phyloP scores from a whole-genome alignment of 2,329 filamentous ascomycete genomes.

The Colletotrichum sidae region DNA sequence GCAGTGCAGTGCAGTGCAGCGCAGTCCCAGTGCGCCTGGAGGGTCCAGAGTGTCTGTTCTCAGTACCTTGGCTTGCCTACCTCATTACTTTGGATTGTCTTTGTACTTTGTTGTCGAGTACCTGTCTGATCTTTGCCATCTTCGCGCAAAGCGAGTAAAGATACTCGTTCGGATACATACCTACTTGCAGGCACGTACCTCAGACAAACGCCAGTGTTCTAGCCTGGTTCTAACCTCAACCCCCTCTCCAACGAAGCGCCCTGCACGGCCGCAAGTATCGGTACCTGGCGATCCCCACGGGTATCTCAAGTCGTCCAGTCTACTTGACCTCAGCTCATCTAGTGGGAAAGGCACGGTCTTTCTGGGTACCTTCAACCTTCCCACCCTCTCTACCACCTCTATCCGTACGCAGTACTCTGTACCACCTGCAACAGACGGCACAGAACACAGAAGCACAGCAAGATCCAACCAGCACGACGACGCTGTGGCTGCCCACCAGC shows the following conservation, averaged over 20 bases:
- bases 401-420: background rate
- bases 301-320: constrained; percentile 29
- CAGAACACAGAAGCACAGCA: background rate
- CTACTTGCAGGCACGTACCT: background rate
- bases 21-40: background rate
- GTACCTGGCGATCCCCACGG: constrained; percentile 6
- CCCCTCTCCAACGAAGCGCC: constrained; percentile 18
- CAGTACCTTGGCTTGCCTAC: background rate
- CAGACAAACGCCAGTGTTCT: too few species aligned
- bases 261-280: constrained; percentile 22
- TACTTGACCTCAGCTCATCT: constrained; percentile 16
- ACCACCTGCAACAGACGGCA: background rate
- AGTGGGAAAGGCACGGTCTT: constrained; percentile 23
- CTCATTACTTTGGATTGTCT: background rate
- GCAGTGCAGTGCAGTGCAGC: constrained; percentile 28
- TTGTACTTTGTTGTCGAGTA: too few species aligned
- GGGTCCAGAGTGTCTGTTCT: constrained; percentile 31
- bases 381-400: constrained; percentile 8
- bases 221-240: too few species aligned
- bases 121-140: too few species aligned
- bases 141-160: too few species aligned
- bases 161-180: too few species aligned
- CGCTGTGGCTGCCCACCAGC: too few species aligned
- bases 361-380: constrained; percentile 19
- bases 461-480: too few species aligned